Evolutionary conservation across 192 early-diverging fungal genomes (phyloP).

Genomic region (Coemansia sp.): DNA sequence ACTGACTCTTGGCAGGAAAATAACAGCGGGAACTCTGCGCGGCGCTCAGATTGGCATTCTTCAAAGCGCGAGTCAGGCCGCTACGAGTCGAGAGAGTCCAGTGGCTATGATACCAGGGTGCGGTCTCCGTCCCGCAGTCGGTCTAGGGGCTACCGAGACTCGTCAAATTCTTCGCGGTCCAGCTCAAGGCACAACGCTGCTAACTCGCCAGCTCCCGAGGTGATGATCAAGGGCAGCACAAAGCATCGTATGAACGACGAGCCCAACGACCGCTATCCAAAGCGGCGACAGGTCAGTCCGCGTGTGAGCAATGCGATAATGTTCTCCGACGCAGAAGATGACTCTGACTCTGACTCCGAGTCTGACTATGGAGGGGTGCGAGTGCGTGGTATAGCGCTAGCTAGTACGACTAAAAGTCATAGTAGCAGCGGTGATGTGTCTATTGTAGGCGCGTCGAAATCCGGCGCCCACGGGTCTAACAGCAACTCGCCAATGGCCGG

Average conservation of each 20-base stretch:
- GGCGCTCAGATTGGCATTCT: neutral
- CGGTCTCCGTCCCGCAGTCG: constrained; percentile 5
- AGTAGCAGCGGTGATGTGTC: neutral
- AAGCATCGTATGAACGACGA: constrained; percentile 23
- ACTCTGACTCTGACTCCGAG: constrained; percentile 13
- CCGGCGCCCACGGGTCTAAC: neutral
- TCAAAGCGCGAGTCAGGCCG: neutral
- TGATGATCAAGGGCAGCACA: constrained; percentile 40
- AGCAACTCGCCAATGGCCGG: neutral
- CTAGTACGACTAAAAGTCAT: neutral
- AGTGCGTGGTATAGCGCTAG: neutral
- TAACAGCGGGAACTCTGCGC: neutral
- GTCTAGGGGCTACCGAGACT: neutral
- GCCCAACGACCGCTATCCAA: neutral
- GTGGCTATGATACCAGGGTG: neutral
- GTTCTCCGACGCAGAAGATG: constrained; percentile 20
- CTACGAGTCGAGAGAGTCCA: neutral
- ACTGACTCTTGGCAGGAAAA: neutral
- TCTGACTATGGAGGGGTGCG: neutral
- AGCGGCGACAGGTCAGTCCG: constrained; percentile 24
- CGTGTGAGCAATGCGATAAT: constrained; percentile 8
- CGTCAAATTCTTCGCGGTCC: neutral
- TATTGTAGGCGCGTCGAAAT: neutral
- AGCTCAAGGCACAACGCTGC: neutral
- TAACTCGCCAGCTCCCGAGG: neutral